Percentiles rank a stretch among this genome's conserved stretches.
These are phyloP conservation scores for Colletotrichum chlorophyti DNA, from an alignment of 2,329 filamentous ascomycete species.

Conservation along the genomic window DNA sequence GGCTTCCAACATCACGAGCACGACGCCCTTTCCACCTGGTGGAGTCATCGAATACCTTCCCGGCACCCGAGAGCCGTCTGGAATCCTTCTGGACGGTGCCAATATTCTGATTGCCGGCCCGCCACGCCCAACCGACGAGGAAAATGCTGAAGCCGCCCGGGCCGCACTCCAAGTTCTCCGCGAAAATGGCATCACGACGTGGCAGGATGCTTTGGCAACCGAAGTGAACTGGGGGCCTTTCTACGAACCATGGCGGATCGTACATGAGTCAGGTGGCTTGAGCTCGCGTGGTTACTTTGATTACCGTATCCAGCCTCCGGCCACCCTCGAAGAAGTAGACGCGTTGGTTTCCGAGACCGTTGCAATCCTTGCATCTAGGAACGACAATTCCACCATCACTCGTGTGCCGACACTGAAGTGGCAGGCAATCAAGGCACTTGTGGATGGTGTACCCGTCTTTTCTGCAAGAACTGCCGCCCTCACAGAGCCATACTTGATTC, in stretches of 20 bases:
- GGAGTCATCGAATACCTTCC: conserved; percentile 33
- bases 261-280: conserved; percentile 30
- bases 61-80: conserved; percentile 34
- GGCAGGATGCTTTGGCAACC: conserved; percentile 34
- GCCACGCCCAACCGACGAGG: conserved; percentile 26
- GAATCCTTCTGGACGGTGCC: conserved; percentile 34
- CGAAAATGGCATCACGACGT: conserved; percentile 36
- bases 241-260: conserved; percentile 12
- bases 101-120: conserved; percentile 31
- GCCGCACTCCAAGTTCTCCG: conserved; percentile 36
- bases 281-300: conserved; percentile 35
- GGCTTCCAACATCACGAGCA: conserved; percentile 31
- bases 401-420: conserved; percentile 34
- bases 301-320: conserved; percentile 34
- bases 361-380: conserved; percentile 1
- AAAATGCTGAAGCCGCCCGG: conserved; percentile 32
- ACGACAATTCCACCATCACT: conserved; percentile 27
- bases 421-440: conserved; percentile 36
- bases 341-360: conserved; percentile 28
- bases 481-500: conserved; percentile 34
- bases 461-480: conserved; percentile 36
- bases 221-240: conserved; percentile 23
- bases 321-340: conserved; percentile 13
- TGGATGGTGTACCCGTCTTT: conserved; percentile 36
- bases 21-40: conserved; percentile 30